Evolutionary conservation across 768 basidiomycete species (phyloP), one percentile per base, ranked within the genome.

Genomic region (Suillus luteus): DNA sequence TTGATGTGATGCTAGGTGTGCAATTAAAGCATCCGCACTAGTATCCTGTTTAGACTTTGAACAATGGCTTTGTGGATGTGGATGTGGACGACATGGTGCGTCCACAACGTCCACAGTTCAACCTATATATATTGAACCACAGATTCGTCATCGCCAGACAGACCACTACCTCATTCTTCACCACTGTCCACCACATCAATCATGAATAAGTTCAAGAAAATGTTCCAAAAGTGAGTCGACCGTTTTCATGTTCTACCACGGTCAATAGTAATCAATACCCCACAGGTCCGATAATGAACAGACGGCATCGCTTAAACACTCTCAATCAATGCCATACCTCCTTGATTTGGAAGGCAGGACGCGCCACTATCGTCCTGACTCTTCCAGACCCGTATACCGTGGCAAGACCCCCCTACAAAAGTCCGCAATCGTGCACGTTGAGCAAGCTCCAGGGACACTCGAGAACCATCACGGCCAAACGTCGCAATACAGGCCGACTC

Each of bases 381-480:
- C 33, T 12, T 19, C 33, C 27, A 63, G 43, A 41, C 61, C 65
- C 19, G 46, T 62, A 27, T 67, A 64, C 51, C 65, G 62, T 24
- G 66, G 66, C 48, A 67, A 64, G 57, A 24, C 37, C 7, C 67
- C 67, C 12, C 63, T 68, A 7, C 49, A 66, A 40, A 40, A 55
- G 17, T 62, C 55, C 15, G 60, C 64, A 15, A 62, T 62, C n/a
- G 41, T 59, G 24, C 64, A 64, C 38, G 38, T 62, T 14, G 58
- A 67, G 40, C 62, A 64, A 37, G 43, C 40, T 27, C 52, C 58
- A 35, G 60, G 62, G 9, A 27, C 49, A 19, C 48, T 62, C 19
- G 61, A 48, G 46, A 55, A 62, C n/a, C n/a, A 54, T 22, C 57
- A 41, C 19, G 14, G 31, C 9, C 12, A 46, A 19, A 31, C 43